Evolutionary conservation across 2,329 filamentous ascomycete species (phyloP).

Genomic region (Pestalotiopsis sp.): DNA sequence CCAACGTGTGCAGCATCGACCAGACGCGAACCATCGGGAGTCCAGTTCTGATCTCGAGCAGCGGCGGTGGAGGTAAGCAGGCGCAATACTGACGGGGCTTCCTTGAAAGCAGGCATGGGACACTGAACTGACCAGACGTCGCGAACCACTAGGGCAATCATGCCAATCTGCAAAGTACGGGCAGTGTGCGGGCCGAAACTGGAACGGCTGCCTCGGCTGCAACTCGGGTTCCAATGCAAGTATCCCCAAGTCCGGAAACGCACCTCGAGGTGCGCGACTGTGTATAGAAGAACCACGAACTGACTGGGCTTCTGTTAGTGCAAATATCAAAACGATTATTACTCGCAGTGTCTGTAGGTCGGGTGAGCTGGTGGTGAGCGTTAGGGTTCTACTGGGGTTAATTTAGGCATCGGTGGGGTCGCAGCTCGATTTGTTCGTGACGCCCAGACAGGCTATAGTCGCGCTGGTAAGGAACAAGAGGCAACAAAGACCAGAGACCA

Average conservation of each 20-base stretch:
- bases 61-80: conserved; percentile 15
- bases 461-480: too few relatives aligned
- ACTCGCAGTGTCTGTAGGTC: conserved; percentile 28
- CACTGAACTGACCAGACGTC: background rate
- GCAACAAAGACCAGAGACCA: too few relatives aligned
- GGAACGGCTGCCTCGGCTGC: conserved; percentile 26
- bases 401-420: background rate
- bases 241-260: background rate
- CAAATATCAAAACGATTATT: conserved; percentile 30
- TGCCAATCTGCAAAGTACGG: conserved; percentile 28
- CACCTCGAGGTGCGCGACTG: too few relatives aligned
- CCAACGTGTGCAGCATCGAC: conserved; percentile 40
- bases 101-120: background rate
- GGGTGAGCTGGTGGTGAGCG: too few relatives aligned
- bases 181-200: conserved; percentile 30
- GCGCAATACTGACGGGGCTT: background rate
- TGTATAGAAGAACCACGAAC: background rate
- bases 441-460: too few relatives aligned
- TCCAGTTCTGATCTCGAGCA: conserved; percentile 32
- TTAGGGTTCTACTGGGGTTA: background rate
- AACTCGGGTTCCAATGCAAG: conserved; percentile 19
- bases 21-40: conserved; percentile 35
- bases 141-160: background rate
- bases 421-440: too few relatives aligned
- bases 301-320: conserved; percentile 13